A percentile compares a stretch with the other conserved stretches of the same genome.
Evolutionary conservation across 148 eudicot genomes (phyloP).

Genomic region (Vaccinium vitisidaea): DNA sequence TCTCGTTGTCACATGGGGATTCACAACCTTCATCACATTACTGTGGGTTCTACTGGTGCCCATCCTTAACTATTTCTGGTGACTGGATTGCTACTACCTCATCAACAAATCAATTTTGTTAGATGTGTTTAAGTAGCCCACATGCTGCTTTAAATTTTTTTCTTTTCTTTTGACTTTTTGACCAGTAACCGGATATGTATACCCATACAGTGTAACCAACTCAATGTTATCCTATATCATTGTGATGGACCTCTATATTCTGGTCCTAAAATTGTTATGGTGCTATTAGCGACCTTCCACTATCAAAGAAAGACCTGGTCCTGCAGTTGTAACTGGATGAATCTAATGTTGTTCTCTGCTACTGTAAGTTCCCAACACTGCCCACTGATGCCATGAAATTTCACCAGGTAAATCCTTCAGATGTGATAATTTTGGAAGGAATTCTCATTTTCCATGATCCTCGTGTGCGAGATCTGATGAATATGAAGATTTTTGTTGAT

Average conservation of each 20-base stretch:
- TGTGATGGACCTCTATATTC: neutral
- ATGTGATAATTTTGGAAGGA: slow-evolving; percentile 95
- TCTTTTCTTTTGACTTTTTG: neutral
- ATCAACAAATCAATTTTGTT: neutral
- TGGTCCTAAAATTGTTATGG: neutral
- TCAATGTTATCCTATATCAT: neutral
- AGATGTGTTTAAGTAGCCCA: neutral
- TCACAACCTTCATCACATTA: neutral
- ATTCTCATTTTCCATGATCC: slow-evolving; percentile 94
- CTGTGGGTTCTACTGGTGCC: neutral
- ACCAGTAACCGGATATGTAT: neutral
- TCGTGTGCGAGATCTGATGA: slow-evolving; percentile 78
- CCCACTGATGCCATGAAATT: slow-evolving; percentile 6
- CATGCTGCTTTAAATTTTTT: neutral
- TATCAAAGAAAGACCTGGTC: neutral
- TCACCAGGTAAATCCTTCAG: slow-evolving; percentile 94
- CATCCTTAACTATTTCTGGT: neutral
- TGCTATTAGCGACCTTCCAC: neutral
- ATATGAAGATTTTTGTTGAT: slow-evolving; percentile 99
- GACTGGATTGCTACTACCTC: neutral
- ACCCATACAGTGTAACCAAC: neutral
- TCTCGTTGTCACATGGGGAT: neutral
- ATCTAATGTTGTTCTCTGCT: neutral
- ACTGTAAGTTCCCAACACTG: neutral
- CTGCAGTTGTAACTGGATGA: slow-evolving; percentile 7